A percentile compares a stretch with the other conserved stretches of the same genome.
These are phyloP conservation scores for Neonectria neomacrospora DNA, from an alignment of 2,329 filamentous ascomycete genomes.

Conservation along the genomic window DNA sequence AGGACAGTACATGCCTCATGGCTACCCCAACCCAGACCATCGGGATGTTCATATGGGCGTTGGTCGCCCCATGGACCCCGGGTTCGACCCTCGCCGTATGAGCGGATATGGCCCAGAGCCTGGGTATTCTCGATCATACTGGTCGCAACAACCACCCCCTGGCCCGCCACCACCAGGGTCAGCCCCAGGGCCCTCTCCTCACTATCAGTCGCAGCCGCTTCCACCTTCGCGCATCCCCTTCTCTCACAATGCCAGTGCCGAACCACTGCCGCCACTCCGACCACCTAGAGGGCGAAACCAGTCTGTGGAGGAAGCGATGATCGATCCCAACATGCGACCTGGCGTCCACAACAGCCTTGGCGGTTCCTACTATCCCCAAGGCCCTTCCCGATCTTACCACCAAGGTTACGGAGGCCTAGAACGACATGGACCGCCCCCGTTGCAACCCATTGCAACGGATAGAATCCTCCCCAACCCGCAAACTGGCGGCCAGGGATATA, in stretches of 20 bases:
- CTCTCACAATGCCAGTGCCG: constrained; percentile 49
- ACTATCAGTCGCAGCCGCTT: constrained; percentile 44
- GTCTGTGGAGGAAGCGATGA: constrained; percentile 49
- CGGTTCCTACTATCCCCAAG: constrained; percentile 48
- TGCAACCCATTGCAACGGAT: constrained; percentile 47
- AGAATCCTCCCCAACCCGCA: constrained; percentile 51
- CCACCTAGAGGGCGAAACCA: constrained; percentile 52
- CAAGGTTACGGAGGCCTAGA: constrained; percentile 48
- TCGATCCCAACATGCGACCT: constrained; percentile 49
- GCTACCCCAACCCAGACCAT: constrained; percentile 45
- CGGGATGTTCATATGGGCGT: constrained; percentile 46
- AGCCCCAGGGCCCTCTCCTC: constrained; percentile 39
- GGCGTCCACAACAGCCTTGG: constrained; percentile 40
- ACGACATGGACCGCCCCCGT: constrained; percentile 39
- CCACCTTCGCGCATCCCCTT: constrained; percentile 50
- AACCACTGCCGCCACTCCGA: constrained; percentile 53
- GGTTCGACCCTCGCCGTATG: constrained; percentile 47
- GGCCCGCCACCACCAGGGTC: constrained; percentile 42
- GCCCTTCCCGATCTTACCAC: constrained; percentile 47
- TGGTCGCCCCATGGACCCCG: constrained; percentile 48
- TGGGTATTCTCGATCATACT: constrained; percentile 49
- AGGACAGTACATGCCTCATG: constrained; percentile 45
- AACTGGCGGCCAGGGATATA: constrained; percentile 46
- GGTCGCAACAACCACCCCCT: constrained; percentile 48
- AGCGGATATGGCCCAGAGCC: constrained; percentile 48